Evolutionary conservation across 331 rosid genomes (phyloP).

Genomic region (Rhamnella rubrinervis): DNA sequence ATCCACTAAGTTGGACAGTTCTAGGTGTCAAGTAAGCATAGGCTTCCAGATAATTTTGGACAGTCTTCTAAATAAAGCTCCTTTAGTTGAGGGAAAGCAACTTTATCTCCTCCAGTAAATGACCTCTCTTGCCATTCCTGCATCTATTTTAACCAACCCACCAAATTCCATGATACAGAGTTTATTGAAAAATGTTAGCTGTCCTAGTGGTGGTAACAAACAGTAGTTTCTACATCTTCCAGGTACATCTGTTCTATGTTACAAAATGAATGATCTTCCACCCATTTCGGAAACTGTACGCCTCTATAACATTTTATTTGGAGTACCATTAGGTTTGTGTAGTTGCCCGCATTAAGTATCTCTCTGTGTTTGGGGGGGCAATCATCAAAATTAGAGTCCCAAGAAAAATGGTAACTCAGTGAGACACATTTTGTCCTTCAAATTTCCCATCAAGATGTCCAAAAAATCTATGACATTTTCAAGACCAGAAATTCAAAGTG

Average conservation of each 20-base stretch:
- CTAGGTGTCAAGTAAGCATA: slow-evolving; percentile 5
- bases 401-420: neutral
- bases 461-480: neutral
- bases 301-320: neutral
- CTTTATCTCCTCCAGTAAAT: neutral
- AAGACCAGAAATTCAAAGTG: neutral
- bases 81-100: neutral
- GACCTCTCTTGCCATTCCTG: slow-evolving; percentile 3
- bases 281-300: neutral
- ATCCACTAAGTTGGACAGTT: neutral
- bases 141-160: neutral
- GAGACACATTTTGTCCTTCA: neutral
- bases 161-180: neutral
- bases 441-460: neutral
- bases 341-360: neutral
- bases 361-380: neutral
- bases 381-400: neutral
- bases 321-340: slow-evolving; percentile 1
- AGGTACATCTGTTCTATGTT: neutral
- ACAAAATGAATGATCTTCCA: neutral
- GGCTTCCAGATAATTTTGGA: slow-evolving; percentile 8
- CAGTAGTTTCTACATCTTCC: neutral
- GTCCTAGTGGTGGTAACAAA: neutral
- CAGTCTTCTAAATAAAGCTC: neutral
- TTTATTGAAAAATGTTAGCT: neutral